Evolutionary conservation across 2,329 filamentous ascomycete species (phyloP), one percentile per base, ranked within the genome.

Genomic region (Grosmannia penicillata): DNA sequence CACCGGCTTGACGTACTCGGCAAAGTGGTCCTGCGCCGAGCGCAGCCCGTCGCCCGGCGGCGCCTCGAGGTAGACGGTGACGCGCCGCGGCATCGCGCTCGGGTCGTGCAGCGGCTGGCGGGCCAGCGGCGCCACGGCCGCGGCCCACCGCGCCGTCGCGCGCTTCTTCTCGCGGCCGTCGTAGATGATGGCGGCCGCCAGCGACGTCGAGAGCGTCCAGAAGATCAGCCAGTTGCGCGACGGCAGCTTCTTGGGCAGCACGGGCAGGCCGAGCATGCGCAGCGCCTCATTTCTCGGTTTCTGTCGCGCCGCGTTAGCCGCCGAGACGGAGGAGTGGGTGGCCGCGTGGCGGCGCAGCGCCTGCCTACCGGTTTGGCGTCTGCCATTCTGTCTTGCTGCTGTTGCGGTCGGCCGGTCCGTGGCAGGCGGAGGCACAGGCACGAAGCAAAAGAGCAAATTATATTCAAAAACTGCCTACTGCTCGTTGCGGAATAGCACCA

Each of bases 191-290:
- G 85, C 82, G 14, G 74, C 76, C 6, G 83, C 75, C 54, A 94
- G 81, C 33, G 82, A 74, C 38, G 78, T 78, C 10, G 80, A 79
- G 39, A 96, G 58, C 33, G 80, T 68, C 59, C 87, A 76, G 63
- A 98, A 98, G 52, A 98, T 95, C 61, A 91, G 75, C 91, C 91
- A 98, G 57, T 96, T 96, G 44, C 91, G 82, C 15, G 89, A 96
- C 8, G 91, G 91, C 15, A 98, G 75, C 58, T 77, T 85, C 49
- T 78, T 71, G 43, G 82, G 81, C 44, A 95, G 73, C 48, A 79
- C 82, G 36, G 89, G 89, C 42, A 98, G 65, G 41, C 89, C 89
- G 62, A 91, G 75, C 70, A 83, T 82, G 46, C 73, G 74, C 51
- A 84, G 72, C 38, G 76, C 81, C 31, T 78, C 80, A 59, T 89